Base-by-base conservation (phyloP, 352 stramenopile species). In the Phytophthora colocasiae region DNA sequence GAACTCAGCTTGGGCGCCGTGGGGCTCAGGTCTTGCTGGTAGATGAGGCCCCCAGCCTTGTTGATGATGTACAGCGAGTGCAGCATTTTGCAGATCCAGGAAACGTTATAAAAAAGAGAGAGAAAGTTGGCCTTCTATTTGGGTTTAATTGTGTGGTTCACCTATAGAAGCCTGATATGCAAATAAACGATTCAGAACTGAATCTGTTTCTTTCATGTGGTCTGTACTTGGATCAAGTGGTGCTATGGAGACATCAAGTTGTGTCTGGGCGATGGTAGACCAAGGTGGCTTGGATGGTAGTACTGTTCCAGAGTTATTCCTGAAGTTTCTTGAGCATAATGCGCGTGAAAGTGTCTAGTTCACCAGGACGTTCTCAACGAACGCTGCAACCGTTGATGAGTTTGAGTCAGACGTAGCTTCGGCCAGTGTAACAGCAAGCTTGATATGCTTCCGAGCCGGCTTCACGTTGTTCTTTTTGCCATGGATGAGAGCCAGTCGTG, bases 31-130 rank as follows among this genome's bases (percentile, higher is more conserved):
- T 98, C 89, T 73, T 97, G 85, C 72, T 97, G 92, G 77, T 97
- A 98, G 56, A 98, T 92, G 43, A 98, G 80, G 5, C 93, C 92
- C 32, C 94, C 94, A 3, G 92, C 92, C 78, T 97, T 97, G 76
- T 98, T 98, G 74, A 98, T 97, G 72, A 98, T 91, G 65, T 98
- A 98, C 39, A 98, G 80, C 58, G 95, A 96, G 47, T 96, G 83
- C 61, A 97, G 85, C 90, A 97, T 97, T 11, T 48, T 6, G 6
- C 14, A 19, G 31, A 44, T 6, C 29, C 10, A 34, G 6, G 27
- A 22, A 22, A 22, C 22, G 22, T 22, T 22, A 22, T 22, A 1
- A n/a, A n/a, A n/a, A n/a, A n/a, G n/a, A n/a, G n/a, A n/a, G n/a
- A n/a, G n/a, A n/a, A n/a, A n/a, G n/a, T n/a, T n/a, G n/a, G n/a